A percentile compares a stretch with the other conserved stretches of the same genome.
These are phyloP conservation scores for Hyaloraphidium curvatum DNA, from an alignment of 192 early-diverging fungal species.

Conservation along the genomic window DNA sequence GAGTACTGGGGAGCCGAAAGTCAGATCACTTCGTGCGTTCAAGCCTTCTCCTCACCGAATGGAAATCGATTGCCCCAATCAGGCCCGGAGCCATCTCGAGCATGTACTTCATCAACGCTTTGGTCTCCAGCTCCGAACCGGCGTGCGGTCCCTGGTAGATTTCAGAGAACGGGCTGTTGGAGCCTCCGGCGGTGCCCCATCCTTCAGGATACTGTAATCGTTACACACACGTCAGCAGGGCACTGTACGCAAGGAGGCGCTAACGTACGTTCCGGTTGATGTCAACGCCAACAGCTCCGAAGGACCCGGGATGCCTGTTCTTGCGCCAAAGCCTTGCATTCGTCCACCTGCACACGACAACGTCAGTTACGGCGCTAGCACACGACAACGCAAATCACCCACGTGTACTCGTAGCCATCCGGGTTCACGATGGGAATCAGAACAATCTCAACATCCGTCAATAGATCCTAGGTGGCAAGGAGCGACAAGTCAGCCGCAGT, in stretches of 20 bases:
- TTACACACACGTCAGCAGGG: not conserved
- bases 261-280: not conserved
- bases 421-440: conserved; percentile 37
- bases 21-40: too few species aligned
- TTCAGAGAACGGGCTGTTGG: conserved; percentile 22
- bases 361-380: too few species aligned
- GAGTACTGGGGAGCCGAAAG: too few species aligned
- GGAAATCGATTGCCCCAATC: conserved; percentile 4
- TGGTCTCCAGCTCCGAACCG: conserved; percentile 21
- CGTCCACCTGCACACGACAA: too few species aligned
- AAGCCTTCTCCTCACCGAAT: too few species aligned
- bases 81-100: not conserved
- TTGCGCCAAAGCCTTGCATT: conserved; percentile 17
- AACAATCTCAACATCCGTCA: not conserved
- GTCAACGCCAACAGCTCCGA: conserved; percentile 1
- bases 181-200: conserved; percentile 26
- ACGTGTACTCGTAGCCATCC: conserved; percentile 35
- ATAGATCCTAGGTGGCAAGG: too few species aligned
- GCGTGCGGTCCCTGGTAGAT: conserved; percentile 21
- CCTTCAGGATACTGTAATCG: conserved; percentile 2
- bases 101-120: conserved; percentile 22
- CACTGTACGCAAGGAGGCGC: not conserved
- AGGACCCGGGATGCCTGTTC: conserved; percentile 9
- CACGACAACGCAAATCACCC: too few species aligned
- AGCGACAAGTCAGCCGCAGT: too few species aligned